Base-by-base conservation (phyloP, 1,284 basidiomycete genomes). In the Trichosporon sp. region DNA sequence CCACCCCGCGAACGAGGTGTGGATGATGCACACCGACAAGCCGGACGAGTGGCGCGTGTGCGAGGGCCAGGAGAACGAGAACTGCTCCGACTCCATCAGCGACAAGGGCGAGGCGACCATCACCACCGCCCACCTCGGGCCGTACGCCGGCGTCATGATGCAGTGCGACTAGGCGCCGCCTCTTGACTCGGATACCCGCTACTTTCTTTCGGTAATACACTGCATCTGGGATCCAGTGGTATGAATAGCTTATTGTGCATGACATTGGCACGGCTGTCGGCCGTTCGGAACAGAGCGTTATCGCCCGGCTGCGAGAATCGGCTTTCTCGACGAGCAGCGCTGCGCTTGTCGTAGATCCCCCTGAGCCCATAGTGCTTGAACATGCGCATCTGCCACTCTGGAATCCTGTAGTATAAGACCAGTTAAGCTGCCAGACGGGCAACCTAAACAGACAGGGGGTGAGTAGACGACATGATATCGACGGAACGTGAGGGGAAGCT, bases 21-120 rank as follows among this genome's bases (percentile, higher is more conserved):
- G 67, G 47, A 51, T 60, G 18, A 60, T 60, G n/a, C 6, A 62
- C 13, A 38, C 25, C 4, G 23, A 23, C 58, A 31, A 60, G 29
- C 29, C 29, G 32, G 5, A 32, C 11, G 32, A 31, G 58, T 60
- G 32, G 18, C 27, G 27, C 3, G 29, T 21, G 29, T 60, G 58
- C 27, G 29, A 60, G 58, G 58, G 58, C n/a, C 58, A 60, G 58
- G 58, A 60, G 58, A 60, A 60, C 18, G n/a, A 60, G 29, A 32
- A 60, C 18, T 60, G 58, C 32, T 51, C 47, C 4, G 47, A 51
- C 47, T n/a, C 15, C 23, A 25, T 51, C 21, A 51, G 47, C 23
- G 47, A 51, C 47, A 21, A 51, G 12, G 47, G 47, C 9, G 21
- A 21, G 21, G 47, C 47, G 21, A 25, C 7, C 3, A 25, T 51